Evolutionary conservation across 768 basidiomycete genomes (phyloP).

Genomic region (Macrocybe gigantea): DNA sequence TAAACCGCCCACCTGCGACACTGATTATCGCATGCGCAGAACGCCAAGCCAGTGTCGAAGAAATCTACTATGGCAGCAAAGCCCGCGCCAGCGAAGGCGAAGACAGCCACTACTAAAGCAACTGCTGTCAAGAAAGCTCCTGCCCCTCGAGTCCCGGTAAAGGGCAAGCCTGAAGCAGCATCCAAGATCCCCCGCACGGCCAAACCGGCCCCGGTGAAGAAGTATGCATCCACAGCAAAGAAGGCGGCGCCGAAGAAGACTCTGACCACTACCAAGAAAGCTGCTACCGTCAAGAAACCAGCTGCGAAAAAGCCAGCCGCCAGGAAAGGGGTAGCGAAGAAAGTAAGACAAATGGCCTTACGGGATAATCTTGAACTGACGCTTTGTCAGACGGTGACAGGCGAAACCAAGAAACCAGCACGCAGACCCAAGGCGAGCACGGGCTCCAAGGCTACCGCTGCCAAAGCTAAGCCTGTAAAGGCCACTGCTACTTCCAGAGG

Average conservation of each 20-base stretch:
- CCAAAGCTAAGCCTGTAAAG: constrained; percentile 30
- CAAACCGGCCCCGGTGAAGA: constrained; percentile 17
- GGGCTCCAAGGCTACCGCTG: constrained; percentile 14
- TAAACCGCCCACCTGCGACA: constrained; percentile 4
- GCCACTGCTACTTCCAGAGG: constrained; percentile 18
- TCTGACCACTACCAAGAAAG: constrained; percentile 11
- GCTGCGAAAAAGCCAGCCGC: constrained; percentile 25
- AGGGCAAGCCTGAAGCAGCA: constrained; percentile 13
- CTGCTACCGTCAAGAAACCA: constrained; percentile 14
- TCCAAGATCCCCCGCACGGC: constrained; percentile 14
- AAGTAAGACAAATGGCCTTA: constrained; percentile 32
- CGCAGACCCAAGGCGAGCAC: constrained; percentile 24
- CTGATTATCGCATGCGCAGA: constrained; percentile 15
- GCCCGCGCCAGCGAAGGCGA: no score
- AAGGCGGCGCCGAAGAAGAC: constrained; percentile 23
- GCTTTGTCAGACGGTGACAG: constrained; percentile 27
- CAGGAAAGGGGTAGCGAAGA: constrained; percentile 52
- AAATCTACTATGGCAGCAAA: constrained; percentile 17
- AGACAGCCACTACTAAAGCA: constrained; percentile 10
- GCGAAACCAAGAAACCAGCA: constrained; percentile 30
- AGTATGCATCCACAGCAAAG: constrained; percentile 16
- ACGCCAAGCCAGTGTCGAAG: constrained; percentile 38
- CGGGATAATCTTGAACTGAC: not conserved
- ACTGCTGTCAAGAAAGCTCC: constrained; percentile 24
- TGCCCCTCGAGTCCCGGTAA: constrained; percentile 15